Conservation (phyloP, 2,329 filamentous ascomycete genomes). For the Exophiala alcalophila region DNA sequence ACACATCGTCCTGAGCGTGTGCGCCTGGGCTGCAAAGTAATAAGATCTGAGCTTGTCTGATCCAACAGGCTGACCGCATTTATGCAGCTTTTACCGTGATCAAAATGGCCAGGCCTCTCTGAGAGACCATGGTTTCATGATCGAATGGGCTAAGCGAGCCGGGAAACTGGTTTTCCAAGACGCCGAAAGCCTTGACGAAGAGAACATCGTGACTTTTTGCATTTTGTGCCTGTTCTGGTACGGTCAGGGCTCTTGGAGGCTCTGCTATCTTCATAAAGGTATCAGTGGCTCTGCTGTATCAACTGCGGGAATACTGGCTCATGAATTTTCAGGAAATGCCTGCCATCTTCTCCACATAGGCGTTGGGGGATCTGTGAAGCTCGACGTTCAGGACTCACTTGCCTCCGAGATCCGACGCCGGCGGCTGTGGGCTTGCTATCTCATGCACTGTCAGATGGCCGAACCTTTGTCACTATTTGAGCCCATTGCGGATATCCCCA, state of each 20-base stretch:
- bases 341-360: slow-evolving; percentile 7
- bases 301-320: neutral
- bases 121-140: slow-evolving; percentile 17
- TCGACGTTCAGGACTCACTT: neutral
- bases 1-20: slow-evolving; percentile 18
- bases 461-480: slow-evolving; percentile 12
- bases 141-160: slow-evolving; percentile 18
- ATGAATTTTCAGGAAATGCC: slow-evolving; percentile 2
- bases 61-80: neutral
- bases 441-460: slow-evolving; percentile 7
- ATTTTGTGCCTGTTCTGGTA: slow-evolving; percentile 17
- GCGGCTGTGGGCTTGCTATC: slow-evolving; percentile 16
- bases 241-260: slow-evolving; percentile 15
- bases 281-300: neutral
- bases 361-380: slow-evolving; percentile 5
- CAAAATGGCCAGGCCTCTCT: slow-evolving; percentile 12
- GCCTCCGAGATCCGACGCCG: slow-evolving; percentile 14
- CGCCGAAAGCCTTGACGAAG: slow-evolving; percentile 9
- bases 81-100: slow-evolving; percentile 15
- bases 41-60: neutral
- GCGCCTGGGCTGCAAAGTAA: slow-evolving; percentile 20
- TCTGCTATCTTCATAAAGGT: slow-evolving; percentile 14
- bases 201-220: slow-evolving; percentile 17
- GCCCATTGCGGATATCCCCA: slow-evolving; percentile 1
- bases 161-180: slow-evolving; percentile 14